These are phyloP conservation scores for Solanum piurae DNA, from an alignment of 257 asterid genomes.

Conservation along the genomic window DNA sequence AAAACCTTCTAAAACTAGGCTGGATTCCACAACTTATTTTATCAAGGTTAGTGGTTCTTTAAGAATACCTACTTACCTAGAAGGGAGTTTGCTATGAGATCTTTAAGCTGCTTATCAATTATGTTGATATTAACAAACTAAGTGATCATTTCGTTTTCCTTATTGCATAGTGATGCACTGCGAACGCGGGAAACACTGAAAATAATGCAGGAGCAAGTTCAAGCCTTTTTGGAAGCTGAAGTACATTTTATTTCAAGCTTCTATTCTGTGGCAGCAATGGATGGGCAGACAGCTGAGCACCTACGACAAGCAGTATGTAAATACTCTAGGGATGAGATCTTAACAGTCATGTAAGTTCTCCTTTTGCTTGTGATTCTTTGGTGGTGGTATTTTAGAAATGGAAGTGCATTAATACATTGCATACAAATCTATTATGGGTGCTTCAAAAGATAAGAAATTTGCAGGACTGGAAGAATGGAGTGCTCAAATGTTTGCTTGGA, in stretches of 20 bases:
- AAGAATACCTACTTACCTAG: not conserved
- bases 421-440: not conserved
- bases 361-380: slow-evolving; percentile 6
- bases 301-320: slow-evolving; percentile 55
- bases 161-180: slow-evolving; percentile 66
- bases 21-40: slow-evolving; percentile 88
- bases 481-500: not conserved
- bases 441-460: not conserved
- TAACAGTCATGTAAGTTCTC: slow-evolving; percentile 74
- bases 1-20: slow-evolving; percentile 67
- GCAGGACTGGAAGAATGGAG: not conserved
- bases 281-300: slow-evolving; percentile 93
- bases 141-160: slow-evolving; percentile 1
- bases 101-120: not conserved
- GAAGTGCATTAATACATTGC: not conserved
- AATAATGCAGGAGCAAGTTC: slow-evolving; percentile 78
- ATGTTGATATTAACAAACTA: not conserved
- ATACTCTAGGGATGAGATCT: slow-evolving; percentile 57
- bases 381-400: not conserved
- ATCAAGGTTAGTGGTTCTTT: slow-evolving; percentile 42
- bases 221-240: slow-evolving; percentile 67
- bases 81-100: not conserved
- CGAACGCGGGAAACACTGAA: slow-evolving; percentile 74
- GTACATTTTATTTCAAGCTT: slow-evolving; percentile 77
- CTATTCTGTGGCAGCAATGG: slow-evolving; percentile 95